phyloP scores from a whole-genome alignment of 1,139 yeast genomes.

The Hyphopichia khmerensis region DNA sequence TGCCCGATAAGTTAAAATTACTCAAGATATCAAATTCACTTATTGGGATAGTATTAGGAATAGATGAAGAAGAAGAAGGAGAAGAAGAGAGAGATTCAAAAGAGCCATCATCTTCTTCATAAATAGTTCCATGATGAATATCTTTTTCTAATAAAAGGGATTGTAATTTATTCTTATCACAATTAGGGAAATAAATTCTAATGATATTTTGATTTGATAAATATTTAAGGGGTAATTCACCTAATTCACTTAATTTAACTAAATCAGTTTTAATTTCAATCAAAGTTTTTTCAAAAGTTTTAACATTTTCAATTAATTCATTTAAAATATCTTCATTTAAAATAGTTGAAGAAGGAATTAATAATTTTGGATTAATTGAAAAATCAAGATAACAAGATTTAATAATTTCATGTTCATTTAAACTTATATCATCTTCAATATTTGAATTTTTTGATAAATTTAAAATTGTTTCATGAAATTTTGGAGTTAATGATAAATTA shows the following conservation, averaged over 20 bases:
- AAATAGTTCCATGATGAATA: constrained; percentile 49
- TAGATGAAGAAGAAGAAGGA: neutral
- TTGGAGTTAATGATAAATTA: constrained; percentile 33
- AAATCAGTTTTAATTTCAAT: constrained; percentile 35
- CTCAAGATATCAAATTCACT: constrained; percentile 25
- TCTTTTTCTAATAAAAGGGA: constrained; percentile 48
- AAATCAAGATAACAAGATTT: constrained; percentile 50
- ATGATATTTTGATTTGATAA: constrained; percentile 32
- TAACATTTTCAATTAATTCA: constrained; percentile 36
- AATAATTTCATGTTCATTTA: too few species aligned
- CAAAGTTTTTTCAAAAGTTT: constrained; percentile 33
- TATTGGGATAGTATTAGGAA: constrained; percentile 2
- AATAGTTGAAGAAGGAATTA: constrained; percentile 50
- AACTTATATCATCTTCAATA: too few species aligned
- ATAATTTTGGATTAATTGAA: constrained; percentile 34
- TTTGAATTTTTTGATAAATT: constrained; percentile 28
- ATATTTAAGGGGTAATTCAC: constrained; percentile 51
- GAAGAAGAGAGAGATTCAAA: neutral
- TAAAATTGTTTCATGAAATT: constrained; percentile 36
- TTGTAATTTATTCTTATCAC: constrained; percentile 53
- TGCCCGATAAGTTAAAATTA: constrained; percentile 15
- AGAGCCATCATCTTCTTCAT: constrained; percentile 19
- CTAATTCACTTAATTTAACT: constrained; percentile 40
- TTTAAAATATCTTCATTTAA: constrained; percentile 47
- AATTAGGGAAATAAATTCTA: constrained; percentile 58